Conservation (phyloP, 1,284 basidiomycete species). For the Ceratobasidium sp. region DNA sequence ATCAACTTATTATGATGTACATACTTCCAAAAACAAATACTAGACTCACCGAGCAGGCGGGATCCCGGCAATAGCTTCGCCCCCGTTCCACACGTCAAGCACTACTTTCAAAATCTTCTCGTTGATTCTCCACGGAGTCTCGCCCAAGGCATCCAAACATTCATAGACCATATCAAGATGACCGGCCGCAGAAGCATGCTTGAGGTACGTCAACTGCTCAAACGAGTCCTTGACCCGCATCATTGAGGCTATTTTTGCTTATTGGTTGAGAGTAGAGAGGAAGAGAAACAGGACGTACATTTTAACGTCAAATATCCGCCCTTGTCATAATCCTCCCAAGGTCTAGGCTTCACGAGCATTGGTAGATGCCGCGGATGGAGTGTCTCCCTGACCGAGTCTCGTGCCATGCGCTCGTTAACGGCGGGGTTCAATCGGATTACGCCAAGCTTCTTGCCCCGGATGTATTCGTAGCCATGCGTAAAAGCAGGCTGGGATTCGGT, state of each 20-base stretch:
- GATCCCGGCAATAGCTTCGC: slow-evolving; percentile 78
- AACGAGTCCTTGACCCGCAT: slow-evolving; percentile 95
- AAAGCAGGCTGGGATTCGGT: slow-evolving; percentile 90
- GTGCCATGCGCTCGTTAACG: slow-evolving; percentile 81
- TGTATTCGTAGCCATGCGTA: slow-evolving; percentile 91
- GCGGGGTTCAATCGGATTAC: slow-evolving; percentile 89
- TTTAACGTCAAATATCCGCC: slow-evolving; percentile 88
- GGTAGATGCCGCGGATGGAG: slow-evolving; percentile 94
- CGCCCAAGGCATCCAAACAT: slow-evolving; percentile 89
- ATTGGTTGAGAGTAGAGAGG: neutral
- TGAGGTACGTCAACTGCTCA: slow-evolving; percentile 87
- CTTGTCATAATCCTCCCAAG: slow-evolving; percentile 82
- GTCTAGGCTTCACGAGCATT: slow-evolving; percentile 92
- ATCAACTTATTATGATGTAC: neutral
- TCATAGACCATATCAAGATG: slow-evolving; percentile 88
- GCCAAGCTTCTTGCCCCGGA: slow-evolving; percentile 91
- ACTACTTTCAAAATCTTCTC: slow-evolving; percentile 77
- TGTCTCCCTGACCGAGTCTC: slow-evolving; percentile 78
- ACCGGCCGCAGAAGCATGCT: slow-evolving; percentile 77
- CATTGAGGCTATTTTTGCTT: slow-evolving; percentile 62
- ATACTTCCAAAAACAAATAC: neutral
- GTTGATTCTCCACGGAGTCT: slow-evolving; percentile 94
- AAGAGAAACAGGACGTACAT: slow-evolving; percentile 59
- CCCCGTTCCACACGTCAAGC: slow-evolving; percentile 84
- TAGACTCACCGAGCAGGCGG: slow-evolving; percentile 64